Evolutionary conservation across 768 basidiomycete genomes (phyloP), one percentile per base, ranked within the genome.

Genomic region (Amanita fuliginea): DNA sequence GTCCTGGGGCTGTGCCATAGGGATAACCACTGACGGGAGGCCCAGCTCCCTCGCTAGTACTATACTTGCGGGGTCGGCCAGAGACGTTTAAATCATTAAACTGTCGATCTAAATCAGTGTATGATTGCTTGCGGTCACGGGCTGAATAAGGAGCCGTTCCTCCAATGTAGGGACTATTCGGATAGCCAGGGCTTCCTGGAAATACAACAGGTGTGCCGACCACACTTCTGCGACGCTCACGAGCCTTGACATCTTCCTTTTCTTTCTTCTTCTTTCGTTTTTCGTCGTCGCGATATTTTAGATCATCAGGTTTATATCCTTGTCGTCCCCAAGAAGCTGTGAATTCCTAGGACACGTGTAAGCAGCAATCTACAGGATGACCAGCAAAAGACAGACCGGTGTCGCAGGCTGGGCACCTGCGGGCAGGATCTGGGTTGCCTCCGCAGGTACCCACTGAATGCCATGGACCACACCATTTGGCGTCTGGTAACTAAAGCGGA

Each of bases 391-490:
- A 62, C 73, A 58, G 48, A 81, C 84, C 42, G 69, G 60, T 56
- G 64, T 74, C 4, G 81, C 83, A 7, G 79, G 79, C 47, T 70
- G 74, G 22, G 80, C 80, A 3, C 79, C 82, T 9, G 64, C 44
- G 35, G 85, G 86, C 42, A 80, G 55, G 40, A 80, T 71, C 37
- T 73, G 67, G 0, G 81, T 81, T 1, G 81, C 71, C 56, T 88
- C 86, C n/a, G 75, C 78, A 16, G 84, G 83, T 22, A 86, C 68
- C 77, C 74, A 78, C 56, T 78, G 76, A 46, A 78, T 74, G 64
- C 86, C 86, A 50, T 66, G 73, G 28, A 88, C 77, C 22, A 84
- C 55, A 6, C 85, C 86, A 56, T 70, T 73, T 8, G 79, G 66
- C 1, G 84, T 87, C 57, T 81, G 78, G 66, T 89, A 89, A 58